Evolutionary conservation across 257 asterid species (phyloP), one percentile per base, ranked within the genome.

Genomic region (Lavandula angustifolia): DNA sequence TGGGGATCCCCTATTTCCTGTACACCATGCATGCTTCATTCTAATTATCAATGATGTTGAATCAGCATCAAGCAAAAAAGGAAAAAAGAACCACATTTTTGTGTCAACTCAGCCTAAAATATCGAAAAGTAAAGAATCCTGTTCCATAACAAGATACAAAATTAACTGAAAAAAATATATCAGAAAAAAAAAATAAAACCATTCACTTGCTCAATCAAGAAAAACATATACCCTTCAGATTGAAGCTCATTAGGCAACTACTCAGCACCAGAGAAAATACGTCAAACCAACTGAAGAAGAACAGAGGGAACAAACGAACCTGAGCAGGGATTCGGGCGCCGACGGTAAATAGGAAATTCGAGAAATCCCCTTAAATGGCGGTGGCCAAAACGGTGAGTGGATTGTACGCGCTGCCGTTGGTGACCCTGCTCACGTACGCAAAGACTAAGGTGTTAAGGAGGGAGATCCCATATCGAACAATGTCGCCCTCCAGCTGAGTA

Each of bases 401-500:
- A 51, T 88, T 91, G 83, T 84, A 91, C 31, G 94, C 73, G 67
- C 82, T 95, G 54, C 98, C 96, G 2, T 78, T 34, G 60, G 94
- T 74, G 69, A 51, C 50, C 68, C 81, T 81, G 6, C 18, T 59
- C 65, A 84, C 38, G 74, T 69, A 77, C 1, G 96, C 94, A 18
- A 91, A 88, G 68, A 78, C 73, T 80, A 88, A 83, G 85, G 83
- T 80, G 73, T 77, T 87, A 69, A 71, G 18, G 18, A 91, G 51
- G 29, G 86, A 74, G 14, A 81, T 32, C 1, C 61, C 72, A 46
- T 73, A 80, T 62, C 74, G 79, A 34, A 80, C 47, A 34, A 87
- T 76, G 33, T 91, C 94, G 52, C 79, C 95, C 69, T 76, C 42
- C 40, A 79, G 48, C 47, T 81, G 83, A 63, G 72, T 78, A 44